Conservation (phyloP, 2,329 filamentous ascomycete species). For the Fusarium nanum region DNA sequence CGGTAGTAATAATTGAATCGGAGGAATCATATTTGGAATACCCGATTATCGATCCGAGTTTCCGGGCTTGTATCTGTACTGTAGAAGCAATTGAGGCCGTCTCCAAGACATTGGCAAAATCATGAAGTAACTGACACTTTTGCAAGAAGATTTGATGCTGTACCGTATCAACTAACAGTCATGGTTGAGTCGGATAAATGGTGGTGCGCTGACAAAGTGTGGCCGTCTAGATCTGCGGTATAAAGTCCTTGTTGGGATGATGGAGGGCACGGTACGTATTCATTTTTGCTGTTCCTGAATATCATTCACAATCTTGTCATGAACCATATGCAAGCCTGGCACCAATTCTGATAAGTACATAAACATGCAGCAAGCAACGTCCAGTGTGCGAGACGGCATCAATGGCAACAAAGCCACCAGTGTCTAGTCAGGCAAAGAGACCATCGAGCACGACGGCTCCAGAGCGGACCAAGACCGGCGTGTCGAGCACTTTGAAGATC, state of each 20-base stretch:
- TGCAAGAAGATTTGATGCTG: not conserved
- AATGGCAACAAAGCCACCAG: conserved; percentile 1
- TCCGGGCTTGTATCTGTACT: not conserved
- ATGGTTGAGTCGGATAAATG: conserved; percentile 25
- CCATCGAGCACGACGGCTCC: not conserved
- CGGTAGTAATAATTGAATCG: not conserved
- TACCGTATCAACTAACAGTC: not conserved
- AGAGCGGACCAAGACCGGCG: not conserved
- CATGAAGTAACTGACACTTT: not conserved
- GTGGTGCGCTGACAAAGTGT: conserved; percentile 12
- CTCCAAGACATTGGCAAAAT: not conserved
- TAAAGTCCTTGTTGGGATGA: conserved; percentile 28
- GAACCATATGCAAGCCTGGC: conserved; percentile 15
- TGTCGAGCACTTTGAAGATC: conserved; percentile 4
- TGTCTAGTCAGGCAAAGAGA: not conserved
- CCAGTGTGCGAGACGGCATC: not conserved
- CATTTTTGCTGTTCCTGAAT: conserved; percentile 35
- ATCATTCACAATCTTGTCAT: conserved; percentile 22
- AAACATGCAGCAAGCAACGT: not conserved
- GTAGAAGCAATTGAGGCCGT: not conserved
- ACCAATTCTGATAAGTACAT: not conserved
- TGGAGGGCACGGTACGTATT: conserved; percentile 20
- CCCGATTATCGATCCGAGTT: not conserved
- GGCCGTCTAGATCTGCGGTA: conserved; percentile 38
- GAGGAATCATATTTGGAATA: not conserved